phyloP scores from a whole-genome alignment of 169 alveolate genomes.

The Plasmodium relictum region DNA sequence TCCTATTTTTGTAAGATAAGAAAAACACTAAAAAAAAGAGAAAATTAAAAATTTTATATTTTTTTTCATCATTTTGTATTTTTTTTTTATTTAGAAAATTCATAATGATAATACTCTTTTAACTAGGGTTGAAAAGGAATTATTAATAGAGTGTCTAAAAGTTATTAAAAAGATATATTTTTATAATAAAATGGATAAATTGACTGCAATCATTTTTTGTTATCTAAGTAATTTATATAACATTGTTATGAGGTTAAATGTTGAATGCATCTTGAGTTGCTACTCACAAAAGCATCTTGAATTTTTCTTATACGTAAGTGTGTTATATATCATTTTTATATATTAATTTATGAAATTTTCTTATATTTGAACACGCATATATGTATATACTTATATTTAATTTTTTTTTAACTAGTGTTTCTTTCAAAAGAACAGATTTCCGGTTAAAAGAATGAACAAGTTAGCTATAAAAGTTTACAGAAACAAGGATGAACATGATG shows the following conservation, averaged over 20 bases:
- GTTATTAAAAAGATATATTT: constrained; percentile 58
- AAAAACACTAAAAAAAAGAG: background rate
- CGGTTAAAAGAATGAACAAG: constrained; percentile 33
- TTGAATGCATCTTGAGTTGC: constrained; percentile 68
- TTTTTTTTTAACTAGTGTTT: constrained; percentile 30
- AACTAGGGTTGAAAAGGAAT: constrained; percentile 59
- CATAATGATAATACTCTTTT: constrained; percentile 37
- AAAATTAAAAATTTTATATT: background rate
- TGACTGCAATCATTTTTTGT: constrained; percentile 67
- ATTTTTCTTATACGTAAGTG: constrained; percentile 69
- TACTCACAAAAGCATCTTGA: constrained; percentile 60
- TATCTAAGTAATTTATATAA: constrained; percentile 69
- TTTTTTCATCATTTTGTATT: background rate
- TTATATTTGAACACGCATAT: background rate
- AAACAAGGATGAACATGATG: constrained; percentile 27
- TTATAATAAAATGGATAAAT: constrained; percentile 54
- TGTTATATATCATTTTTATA: constrained; percentile 5
- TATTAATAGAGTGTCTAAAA: constrained; percentile 72
- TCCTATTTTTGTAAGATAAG: constrained; percentile 66
- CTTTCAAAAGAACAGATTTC: constrained; percentile 37
- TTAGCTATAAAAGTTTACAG: constrained; percentile 45
- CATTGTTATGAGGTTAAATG: constrained; percentile 67
- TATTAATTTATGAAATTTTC: background rate
- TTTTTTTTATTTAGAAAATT: constrained; percentile 29
- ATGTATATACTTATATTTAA: background rate